Evolutionary conservation across 2,329 filamentous ascomycete species (phyloP), one percentile per base, ranked within the genome.

Genomic region (Calonectria naviculata): DNA sequence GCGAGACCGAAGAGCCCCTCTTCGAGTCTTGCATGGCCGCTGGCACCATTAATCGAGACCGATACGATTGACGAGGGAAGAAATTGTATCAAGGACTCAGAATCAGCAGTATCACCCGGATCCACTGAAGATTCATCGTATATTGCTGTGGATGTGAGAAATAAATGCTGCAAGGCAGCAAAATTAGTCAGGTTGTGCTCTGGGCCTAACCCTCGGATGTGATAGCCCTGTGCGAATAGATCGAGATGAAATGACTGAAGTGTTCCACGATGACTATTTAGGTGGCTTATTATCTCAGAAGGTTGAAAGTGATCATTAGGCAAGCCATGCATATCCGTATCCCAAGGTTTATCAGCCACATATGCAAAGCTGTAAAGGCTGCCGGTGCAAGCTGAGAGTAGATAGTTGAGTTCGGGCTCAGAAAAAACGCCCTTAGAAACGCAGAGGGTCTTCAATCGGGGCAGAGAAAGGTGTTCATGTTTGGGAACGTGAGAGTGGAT

Each of bases 51-150:
- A 17, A 46, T 38, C 12, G 38, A 54, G 44, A 72, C 36, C 28
- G 67, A 66, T 10, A 58, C 36, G 31, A 72, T 47, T 15, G 62
- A 72, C 15, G 41, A 10, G 24, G 67, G 67, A n/a, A 72, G 31
- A 8, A 62, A 28, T 19, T 42, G 26, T 31, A 62, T n/a, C 38
- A 72, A 28, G 1, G 41, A 19, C 5, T 72, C 62, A 19, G 61
- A 65, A 9, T 47, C 21, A 26, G 31, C 19, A 47, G n/a, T 1
- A 9, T 8, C 47, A 19, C 61, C 12, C 0, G 29, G 13, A 7
- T 63, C 64, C 3, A 31, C 9, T 15, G 19, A 62, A 42, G 63
- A 13, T 42, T 41, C 29, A 26, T 49, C 60, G 31, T 42, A 46
- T 54, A 65, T 61, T 41, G 24, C 44, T 19, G 46, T 61, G 9